A percentile compares a stretch with the other conserved stretches of the same genome.
Conservation (phyloP, 2,329 filamentous ascomycete species). For the Scedosporium apiospermum region DNA sequence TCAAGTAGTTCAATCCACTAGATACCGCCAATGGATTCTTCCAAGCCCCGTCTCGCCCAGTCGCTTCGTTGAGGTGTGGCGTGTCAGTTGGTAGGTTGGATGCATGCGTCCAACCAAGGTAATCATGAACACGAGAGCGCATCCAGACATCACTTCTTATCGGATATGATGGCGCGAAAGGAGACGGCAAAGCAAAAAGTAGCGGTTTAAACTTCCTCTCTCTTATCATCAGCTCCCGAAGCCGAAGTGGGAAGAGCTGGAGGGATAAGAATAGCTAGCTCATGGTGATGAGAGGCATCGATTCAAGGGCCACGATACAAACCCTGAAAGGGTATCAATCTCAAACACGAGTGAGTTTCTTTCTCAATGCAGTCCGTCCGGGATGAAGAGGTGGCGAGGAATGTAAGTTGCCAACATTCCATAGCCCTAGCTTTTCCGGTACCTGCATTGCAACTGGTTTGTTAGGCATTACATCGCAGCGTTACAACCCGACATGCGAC, state of each 20-base stretch:
- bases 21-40: neutral
- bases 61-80: neutral
- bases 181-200: neutral
- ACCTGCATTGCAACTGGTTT: neutral
- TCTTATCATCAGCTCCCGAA: neutral
- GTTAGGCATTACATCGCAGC: neutral
- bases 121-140: neutral
- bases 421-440: neutral
- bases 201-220: neutral
- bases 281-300: neutral
- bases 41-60: neutral
- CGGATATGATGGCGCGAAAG: neutral
- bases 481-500: neutral
- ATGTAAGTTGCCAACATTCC: neutral
- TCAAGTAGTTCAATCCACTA: conserved; percentile 1
- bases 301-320: neutral
- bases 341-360: neutral
- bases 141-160: neutral
- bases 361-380: neutral
- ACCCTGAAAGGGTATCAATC: neutral
- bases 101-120: neutral
- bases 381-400: neutral
- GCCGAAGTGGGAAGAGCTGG: neutral
- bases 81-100: neutral
- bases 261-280: no score